Evolutionary conservation across 345 rosid genomes (phyloP).

Genomic region (Dovyalis caffra): DNA sequence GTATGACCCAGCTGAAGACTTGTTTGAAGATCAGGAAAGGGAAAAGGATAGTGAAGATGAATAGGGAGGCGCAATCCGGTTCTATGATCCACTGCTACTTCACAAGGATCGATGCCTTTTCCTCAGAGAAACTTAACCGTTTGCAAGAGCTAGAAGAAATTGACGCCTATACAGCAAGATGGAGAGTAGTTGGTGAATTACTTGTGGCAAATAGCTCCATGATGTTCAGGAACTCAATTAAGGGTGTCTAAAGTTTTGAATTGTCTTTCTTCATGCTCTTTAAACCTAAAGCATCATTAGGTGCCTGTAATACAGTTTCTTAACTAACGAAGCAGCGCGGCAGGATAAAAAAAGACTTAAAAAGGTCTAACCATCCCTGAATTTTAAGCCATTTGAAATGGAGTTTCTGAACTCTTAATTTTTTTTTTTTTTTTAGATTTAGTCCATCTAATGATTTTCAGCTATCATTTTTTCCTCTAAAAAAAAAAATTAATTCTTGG

Average conservation of each 20-base stretch:
- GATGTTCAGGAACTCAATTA: neutral
- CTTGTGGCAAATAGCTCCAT: neutral
- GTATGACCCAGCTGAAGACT: slow-evolving; percentile 82
- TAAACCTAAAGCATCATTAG: neutral
- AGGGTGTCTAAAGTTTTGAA: neutral
- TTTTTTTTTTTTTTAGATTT: no score
- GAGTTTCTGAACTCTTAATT: no score
- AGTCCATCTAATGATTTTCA: no score
- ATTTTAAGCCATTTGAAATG: no score
- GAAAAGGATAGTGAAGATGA: slow-evolving; percentile 51
- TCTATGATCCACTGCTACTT: neutral
- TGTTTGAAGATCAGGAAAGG: slow-evolving; percentile 54
- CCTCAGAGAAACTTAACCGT: neutral
- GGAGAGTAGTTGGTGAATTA: neutral
- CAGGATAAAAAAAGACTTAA: neutral
- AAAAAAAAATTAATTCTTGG: no score
- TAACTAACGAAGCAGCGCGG: neutral
- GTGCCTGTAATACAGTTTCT: neutral
- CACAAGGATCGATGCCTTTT: neutral
- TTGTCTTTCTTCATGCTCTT: neutral
- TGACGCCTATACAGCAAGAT: neutral
- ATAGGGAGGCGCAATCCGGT: slow-evolving; percentile 10
- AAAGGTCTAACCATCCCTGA: no score
- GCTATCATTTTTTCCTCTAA: no score
- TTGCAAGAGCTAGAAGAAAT: neutral